A percentile compares a stretch with the other conserved stretches of the same genome.
Evolutionary conservation across 768 basidiomycete species (phyloP).

Genomic region (Lactifluus hygrophoroides): DNA sequence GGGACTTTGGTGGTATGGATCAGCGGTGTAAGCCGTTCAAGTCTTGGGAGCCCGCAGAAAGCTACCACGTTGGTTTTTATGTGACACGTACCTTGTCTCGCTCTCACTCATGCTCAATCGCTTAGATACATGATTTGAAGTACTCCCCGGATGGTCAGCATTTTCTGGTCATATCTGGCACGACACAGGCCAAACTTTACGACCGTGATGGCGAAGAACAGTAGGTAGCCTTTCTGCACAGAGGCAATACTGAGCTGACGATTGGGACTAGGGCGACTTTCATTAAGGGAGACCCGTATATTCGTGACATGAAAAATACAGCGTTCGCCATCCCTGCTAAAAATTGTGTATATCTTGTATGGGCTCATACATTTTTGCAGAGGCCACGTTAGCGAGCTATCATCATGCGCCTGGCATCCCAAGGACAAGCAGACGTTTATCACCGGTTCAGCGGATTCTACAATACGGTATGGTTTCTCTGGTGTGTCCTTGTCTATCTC

Average conservation of each 20-base stretch:
- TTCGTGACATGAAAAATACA: conserved; percentile 99
- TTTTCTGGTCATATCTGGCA: conserved; percentile 84
- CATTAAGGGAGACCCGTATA: conserved; percentile 95
- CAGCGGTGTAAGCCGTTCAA: conserved; percentile 86
- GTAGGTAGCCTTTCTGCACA: conserved; percentile 41
- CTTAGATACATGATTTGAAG: conserved; percentile 81
- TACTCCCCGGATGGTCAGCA: conserved; percentile 83
- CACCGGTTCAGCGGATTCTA: conserved; percentile 92
- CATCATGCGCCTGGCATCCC: conserved; percentile 90
- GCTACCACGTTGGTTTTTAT: conserved; percentile 64
- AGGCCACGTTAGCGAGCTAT: conserved; percentile 90
- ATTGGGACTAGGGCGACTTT: conserved; percentile 58
- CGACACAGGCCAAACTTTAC: conserved; percentile 79
- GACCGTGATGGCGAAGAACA: conserved; percentile 89
- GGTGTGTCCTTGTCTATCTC: not conserved
- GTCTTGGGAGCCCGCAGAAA: conserved; percentile 90
- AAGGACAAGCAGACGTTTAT: conserved; percentile 77
- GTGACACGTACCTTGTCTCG: not conserved
- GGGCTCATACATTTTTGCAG: conserved; percentile 32
- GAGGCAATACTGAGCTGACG: conserved; percentile 35
- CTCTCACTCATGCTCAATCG: not conserved
- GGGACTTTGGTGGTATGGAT: conserved; percentile 99
- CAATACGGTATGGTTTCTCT: conserved; percentile 58
- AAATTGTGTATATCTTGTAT: not conserved
- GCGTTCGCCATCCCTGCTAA: conserved; percentile 44